phyloP scores from a whole-genome alignment of 1,139 yeast genomes.

The Neolecta irregularis region DNA sequence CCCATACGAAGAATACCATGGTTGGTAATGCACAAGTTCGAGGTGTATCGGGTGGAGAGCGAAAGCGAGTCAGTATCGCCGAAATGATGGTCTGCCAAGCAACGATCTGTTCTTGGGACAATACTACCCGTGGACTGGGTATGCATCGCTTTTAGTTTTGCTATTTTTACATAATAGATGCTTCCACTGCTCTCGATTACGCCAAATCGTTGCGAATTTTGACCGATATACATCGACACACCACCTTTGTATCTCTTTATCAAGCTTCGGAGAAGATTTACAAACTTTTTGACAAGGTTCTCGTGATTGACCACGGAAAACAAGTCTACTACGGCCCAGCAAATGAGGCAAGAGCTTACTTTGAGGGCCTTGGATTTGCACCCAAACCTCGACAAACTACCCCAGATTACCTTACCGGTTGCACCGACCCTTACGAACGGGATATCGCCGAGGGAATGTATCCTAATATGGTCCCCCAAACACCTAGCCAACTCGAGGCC shows the following conservation, averaged over 20 bases:
- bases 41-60: constrained; percentile 77
- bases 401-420: constrained; percentile 54
- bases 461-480: constrained; percentile 42
- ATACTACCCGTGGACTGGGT: constrained; percentile 60
- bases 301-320: constrained; percentile 57
- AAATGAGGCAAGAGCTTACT: constrained; percentile 42
- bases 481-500: constrained; percentile 50
- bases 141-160: no score
- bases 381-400: constrained; percentile 67
- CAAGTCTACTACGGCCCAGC: constrained; percentile 62
- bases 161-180: no score
- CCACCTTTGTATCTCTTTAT: constrained; percentile 63
- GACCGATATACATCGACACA: constrained; percentile 39
- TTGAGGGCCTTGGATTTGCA: constrained; percentile 49
- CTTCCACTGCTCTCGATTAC: constrained; percentile 51
- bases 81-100: constrained; percentile 48
- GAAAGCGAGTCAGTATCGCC: constrained; percentile 68
- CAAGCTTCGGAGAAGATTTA: constrained; percentile 73
- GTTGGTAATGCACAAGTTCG: constrained; percentile 60
- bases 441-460: constrained; percentile 32
- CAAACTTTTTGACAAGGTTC: constrained; percentile 50
- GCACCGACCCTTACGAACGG: constrained; percentile 10
- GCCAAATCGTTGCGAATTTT: constrained; percentile 50
- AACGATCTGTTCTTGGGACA: constrained; percentile 55
- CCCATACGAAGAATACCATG: constrained; percentile 51